Conservation (phyloP, 768 basidiomycete species). For the Boletus subcaerulescens region DNA sequence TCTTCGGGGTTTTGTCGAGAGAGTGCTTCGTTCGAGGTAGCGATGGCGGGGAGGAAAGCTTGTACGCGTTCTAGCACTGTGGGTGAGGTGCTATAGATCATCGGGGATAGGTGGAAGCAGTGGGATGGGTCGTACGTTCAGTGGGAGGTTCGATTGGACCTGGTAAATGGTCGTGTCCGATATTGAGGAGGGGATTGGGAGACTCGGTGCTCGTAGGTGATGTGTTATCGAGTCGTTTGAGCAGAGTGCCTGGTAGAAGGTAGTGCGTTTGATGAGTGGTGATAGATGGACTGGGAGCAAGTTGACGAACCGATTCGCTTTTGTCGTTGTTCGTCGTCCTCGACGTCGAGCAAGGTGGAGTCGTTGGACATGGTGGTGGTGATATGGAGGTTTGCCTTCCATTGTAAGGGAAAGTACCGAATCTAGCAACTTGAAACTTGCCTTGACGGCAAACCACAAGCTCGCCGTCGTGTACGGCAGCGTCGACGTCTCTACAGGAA, state of each 20-base stretch:
- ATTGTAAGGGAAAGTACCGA: background rate
- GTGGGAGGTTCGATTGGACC: conserved; percentile 42
- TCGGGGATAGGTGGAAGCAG: background rate
- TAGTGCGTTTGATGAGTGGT: background rate
- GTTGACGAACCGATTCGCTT: conserved; percentile 37
- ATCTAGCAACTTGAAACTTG: conserved; percentile 6
- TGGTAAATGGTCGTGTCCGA: conserved; percentile 30
- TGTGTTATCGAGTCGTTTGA: conserved; percentile 38
- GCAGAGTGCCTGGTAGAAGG: conserved; percentile 34
- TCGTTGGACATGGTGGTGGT: conserved; percentile 10
- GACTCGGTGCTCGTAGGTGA: conserved; percentile 14
- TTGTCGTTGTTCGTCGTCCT: conserved; percentile 46
- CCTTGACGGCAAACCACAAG: background rate
- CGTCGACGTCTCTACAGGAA: background rate
- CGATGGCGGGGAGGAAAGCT: conserved; percentile 64
- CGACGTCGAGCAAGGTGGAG: conserved; percentile 39
- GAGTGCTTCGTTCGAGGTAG: conserved; percentile 60
- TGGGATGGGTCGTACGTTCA: conserved; percentile 42
- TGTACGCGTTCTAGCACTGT: conserved; percentile 64
- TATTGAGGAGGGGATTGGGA: conserved; percentile 30
- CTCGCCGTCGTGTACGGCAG: background rate
- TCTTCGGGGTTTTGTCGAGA: conserved; percentile 48
- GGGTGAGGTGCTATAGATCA: background rate
- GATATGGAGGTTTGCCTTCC: background rate
- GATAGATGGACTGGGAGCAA: background rate